Conservation (phyloP, 176 grass and related monocot genomes). For the Tuctoria greenei region DNA sequence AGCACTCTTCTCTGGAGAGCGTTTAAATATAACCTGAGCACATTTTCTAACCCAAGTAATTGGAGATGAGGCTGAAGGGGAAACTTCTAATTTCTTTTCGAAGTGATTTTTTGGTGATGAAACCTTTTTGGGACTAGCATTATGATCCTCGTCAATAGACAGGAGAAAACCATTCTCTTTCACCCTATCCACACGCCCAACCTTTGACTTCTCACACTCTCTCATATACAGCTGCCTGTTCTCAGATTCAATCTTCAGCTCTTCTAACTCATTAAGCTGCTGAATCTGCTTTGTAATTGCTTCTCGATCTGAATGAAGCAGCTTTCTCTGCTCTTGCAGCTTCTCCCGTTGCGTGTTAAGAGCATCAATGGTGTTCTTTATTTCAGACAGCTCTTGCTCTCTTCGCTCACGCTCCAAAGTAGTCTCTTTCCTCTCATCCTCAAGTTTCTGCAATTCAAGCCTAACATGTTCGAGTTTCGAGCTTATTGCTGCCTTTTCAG, state of each 20-base stretch:
- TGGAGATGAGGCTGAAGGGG: constrained; percentile 47
- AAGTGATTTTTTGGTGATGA: constrained; percentile 42
- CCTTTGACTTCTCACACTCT: constrained; percentile 35
- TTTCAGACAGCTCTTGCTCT: constrained; percentile 71
- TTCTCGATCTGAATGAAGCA: constrained; percentile 73
- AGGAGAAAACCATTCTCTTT: constrained; percentile 28
- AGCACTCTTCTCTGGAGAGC: constrained; percentile 60
- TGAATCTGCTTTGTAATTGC: constrained; percentile 76
- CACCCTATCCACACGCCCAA: constrained; percentile 22
- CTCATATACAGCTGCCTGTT: constrained; percentile 60
- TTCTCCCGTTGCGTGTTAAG: constrained; percentile 82
- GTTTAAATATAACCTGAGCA: constrained; percentile 68
- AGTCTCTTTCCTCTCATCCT: constrained; percentile 81
- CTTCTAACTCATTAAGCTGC: constrained; percentile 71
- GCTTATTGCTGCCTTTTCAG: constrained; percentile 63
- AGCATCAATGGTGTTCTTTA: constrained; percentile 59
- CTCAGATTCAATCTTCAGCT: constrained; percentile 63
- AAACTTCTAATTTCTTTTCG: constrained; percentile 43
- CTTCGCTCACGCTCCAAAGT: constrained; percentile 62
- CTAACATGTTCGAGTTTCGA: constrained; percentile 62
- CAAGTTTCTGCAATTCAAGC: constrained; percentile 75
- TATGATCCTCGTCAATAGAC: constrained; percentile 22
- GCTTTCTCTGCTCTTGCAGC: constrained; percentile 86
- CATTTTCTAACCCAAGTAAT: constrained; percentile 83
- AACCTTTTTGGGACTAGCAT: constrained; percentile 45